Conservation (phyloP, 768 basidiomycete species). For the Kwoniella newhampshirensis region DNA sequence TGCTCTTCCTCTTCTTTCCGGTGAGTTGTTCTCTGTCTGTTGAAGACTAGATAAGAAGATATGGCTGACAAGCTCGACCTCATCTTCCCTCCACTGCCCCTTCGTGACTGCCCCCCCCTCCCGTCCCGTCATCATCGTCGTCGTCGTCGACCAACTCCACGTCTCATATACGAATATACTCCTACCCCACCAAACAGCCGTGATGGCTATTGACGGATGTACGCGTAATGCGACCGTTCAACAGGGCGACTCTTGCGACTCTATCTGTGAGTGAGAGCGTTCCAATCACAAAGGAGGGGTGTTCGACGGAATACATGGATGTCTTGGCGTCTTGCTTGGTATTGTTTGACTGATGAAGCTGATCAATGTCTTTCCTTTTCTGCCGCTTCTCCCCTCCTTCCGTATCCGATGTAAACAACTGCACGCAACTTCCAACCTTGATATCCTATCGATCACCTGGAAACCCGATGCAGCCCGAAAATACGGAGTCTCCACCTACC, state of each 20-base stretch:
- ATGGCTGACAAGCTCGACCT: too few species aligned
- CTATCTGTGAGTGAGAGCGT: constrained; percentile 57
- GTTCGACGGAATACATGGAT: not conserved
- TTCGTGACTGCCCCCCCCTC: not conserved
- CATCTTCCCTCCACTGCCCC: too few species aligned
- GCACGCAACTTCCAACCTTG: too few species aligned
- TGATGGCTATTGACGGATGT: constrained; percentile 55
- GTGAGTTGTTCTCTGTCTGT: constrained; percentile 53
- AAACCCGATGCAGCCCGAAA: constrained; percentile 30
- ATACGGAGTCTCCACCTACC: constrained; percentile 61
- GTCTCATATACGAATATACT: not conserved
- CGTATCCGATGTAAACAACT: too few species aligned
- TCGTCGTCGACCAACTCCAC: not conserved
- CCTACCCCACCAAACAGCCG: constrained; percentile 21
- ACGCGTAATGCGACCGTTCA: constrained; percentile 64
- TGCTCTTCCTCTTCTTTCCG: constrained; percentile 58
- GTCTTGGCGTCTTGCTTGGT: not conserved
- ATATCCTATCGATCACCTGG: not conserved
- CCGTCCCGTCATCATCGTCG: not conserved
- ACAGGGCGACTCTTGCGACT: constrained; percentile 66
- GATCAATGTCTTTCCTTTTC: too few species aligned
- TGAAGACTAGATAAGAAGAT: too few species aligned
- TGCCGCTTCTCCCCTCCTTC: too few species aligned
- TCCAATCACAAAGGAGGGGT: not conserved
- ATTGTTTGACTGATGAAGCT: too few species aligned